Base-by-base conservation (phyloP, 192 early-diverging fungal species). In the Rhizoclosmatium globosum region DNA sequence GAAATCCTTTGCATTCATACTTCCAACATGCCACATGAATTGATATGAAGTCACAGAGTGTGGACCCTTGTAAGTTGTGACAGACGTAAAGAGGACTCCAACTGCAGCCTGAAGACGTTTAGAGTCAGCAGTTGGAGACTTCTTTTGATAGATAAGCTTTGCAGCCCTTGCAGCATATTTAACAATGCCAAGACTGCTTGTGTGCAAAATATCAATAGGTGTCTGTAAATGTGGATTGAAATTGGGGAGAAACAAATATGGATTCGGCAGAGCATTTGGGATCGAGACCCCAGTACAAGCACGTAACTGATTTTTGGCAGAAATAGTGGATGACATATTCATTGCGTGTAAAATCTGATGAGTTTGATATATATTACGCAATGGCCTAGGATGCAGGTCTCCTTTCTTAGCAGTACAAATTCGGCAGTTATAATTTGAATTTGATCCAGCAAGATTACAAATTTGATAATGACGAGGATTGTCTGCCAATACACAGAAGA, bases 211-310 rank as follows among this genome's bases (percentile, higher is more conserved):
- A 45, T 68, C 65, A 68, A 68, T 68, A 6, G 65, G 23, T 17
- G 65, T 44, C 44, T 68, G 65, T 68, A 43, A 7, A 11, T 41
- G 65, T 68, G 65, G 65, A 42, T 68, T 11, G 9, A 68, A 68
- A 42, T 68, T 68, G 42, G 4, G 7, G 43, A 68, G 41, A 6
- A 6, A 21, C 7, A 68, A 42, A 41, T 41, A 68, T 45, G 38
- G 65, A 46, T 46, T 68, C 19, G 19, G 38, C 9, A 15, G 4
- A 0, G 4, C 65, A 64, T 64, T 64, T 41, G 60, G n/a, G 9
- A 38, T 21, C 3, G 60, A 42, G 4, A 68, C 43, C 3, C 65
- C 65, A 15, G 65, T 68, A 38, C 11, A 4, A 17, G 7, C 44
- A 13, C 44, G 31, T 9, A 68, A 7, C 4, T 11, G 38, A 15